These are phyloP conservation scores for Terana coerulea DNA, from an alignment of 768 basidiomycete genomes.

Conservation along the genomic window DNA sequence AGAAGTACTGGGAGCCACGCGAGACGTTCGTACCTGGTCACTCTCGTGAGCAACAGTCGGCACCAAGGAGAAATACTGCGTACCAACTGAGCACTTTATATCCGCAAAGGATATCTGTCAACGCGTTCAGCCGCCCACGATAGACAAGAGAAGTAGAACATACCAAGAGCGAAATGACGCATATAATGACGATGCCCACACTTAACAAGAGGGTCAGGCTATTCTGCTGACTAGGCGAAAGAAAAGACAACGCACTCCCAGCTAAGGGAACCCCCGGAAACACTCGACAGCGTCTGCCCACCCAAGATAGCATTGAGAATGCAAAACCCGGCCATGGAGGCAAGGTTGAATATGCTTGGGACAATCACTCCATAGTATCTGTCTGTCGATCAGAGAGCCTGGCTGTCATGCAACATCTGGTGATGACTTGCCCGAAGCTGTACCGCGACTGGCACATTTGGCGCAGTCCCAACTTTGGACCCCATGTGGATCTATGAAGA, in stretches of 20 bases:
- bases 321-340: constrained; percentile 53
- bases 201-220: constrained; percentile 19
- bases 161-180: constrained; percentile 59
- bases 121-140: too few relatives aligned
- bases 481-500: constrained; percentile 53
- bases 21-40: constrained; percentile 62
- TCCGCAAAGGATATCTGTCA: constrained; percentile 68
- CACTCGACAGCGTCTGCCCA: constrained; percentile 55
- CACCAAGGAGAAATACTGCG: constrained; percentile 6
- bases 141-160: constrained; percentile 17
- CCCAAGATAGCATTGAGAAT: constrained; percentile 59
- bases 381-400: constrained; percentile 13
- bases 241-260: constrained; percentile 38
- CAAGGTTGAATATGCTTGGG: constrained; percentile 44
- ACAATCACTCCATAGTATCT: constrained; percentile 55
- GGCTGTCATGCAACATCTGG: not conserved
- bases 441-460: constrained; percentile 78
- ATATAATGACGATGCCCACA: constrained; percentile 80
- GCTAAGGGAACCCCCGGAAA: constrained; percentile 42
- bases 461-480: constrained; percentile 74
- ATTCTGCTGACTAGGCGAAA: not conserved
- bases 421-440: constrained; percentile 45
- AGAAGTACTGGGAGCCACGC: constrained; percentile 80
- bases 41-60: not conserved
- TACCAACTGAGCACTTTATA: constrained; percentile 59